Percentiles rank a stretch among this genome's conserved stretches.
Conservation (phyloP, 768 basidiomycete species). For the Pisolithus marmoratus region DNA sequence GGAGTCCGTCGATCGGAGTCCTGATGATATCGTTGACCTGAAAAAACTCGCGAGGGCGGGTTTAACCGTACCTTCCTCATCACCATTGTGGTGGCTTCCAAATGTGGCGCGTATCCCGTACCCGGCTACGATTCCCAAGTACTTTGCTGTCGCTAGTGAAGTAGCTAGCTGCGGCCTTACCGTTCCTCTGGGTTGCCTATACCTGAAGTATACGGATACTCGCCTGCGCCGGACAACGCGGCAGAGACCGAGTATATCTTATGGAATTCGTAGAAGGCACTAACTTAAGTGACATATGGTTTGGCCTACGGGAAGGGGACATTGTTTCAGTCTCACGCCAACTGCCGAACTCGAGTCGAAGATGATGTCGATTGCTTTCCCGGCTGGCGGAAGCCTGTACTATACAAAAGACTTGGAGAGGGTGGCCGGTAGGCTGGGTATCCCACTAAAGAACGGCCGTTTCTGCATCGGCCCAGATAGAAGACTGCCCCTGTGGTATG, state of each 20-base stretch:
- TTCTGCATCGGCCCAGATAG: conserved; percentile 45
- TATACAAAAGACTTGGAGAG: conserved; percentile 41
- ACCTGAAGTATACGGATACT: conserved; percentile 28
- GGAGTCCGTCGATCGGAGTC: conserved; percentile 33
- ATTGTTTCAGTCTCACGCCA: conserved; percentile 39
- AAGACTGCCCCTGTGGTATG: conserved; percentile 40
- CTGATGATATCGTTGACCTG: conserved; percentile 4
- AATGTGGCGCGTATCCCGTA: conserved; percentile 3
- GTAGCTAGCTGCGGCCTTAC: conserved; percentile 21
- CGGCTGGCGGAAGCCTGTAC: conserved; percentile 49
- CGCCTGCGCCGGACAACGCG: conserved; percentile 20
- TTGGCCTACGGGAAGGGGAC: conserved; percentile 30
- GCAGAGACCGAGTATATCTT: conserved; percentile 26
- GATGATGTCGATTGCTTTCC: conserved; percentile 45
- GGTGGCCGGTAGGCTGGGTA: conserved; percentile 26
- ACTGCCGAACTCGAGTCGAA: conserved; percentile 38
- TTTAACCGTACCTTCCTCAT: conserved; percentile 29
- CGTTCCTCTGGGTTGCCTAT: conserved; percentile 24
- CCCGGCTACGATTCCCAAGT: conserved; percentile 17
- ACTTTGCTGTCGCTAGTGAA: conserved; percentile 24
- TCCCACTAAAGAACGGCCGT: conserved; percentile 33
- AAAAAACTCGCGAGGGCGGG: conserved; percentile 24
- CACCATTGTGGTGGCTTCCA: conserved; percentile 17
- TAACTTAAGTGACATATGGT: conserved; percentile 26
- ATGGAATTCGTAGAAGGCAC: conserved; percentile 30